Evolutionary conservation across 169 alveolate species (phyloP).

Genomic region (Plasmodium knowlesi): DNA sequence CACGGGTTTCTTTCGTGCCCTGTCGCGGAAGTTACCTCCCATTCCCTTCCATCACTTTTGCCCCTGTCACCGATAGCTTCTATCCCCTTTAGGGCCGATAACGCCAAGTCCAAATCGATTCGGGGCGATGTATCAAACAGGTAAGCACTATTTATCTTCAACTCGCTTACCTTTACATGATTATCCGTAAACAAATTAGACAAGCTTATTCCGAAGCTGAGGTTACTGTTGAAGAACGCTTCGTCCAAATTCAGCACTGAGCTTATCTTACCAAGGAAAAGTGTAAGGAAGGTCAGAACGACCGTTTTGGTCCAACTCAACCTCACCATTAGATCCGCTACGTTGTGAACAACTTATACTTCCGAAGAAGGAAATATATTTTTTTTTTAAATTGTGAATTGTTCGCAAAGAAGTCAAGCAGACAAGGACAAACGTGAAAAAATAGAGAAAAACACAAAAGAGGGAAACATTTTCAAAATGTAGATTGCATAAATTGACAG

Average conservation of each 20-base stretch:
- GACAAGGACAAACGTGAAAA: neutral
- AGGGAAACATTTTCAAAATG: neutral
- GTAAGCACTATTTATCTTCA: constrained; percentile 25
- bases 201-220: neutral
- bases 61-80: neutral
- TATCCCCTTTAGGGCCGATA: constrained; percentile 62
- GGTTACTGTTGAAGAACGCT: constrained; percentile 21
- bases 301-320: neutral
- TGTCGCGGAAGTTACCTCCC: neutral
- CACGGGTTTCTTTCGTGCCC: constrained; percentile 15
- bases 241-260: constrained; percentile 7
- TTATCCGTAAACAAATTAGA: constrained; percentile 11
- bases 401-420: neutral
- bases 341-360: neutral
- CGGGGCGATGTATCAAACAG: neutral
- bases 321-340: neutral
- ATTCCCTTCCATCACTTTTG: neutral
- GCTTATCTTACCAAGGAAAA: constrained; percentile 4
- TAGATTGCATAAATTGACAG: neutral
- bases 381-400: neutral
- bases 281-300: neutral
- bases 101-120: constrained; percentile 52
- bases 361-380: neutral
- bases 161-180: constrained; percentile 31
- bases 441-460: neutral